These are phyloP conservation scores for Aureobasidium mangrovei DNA, from an alignment of 2,329 filamentous ascomycete species.

Conservation along the genomic window DNA sequence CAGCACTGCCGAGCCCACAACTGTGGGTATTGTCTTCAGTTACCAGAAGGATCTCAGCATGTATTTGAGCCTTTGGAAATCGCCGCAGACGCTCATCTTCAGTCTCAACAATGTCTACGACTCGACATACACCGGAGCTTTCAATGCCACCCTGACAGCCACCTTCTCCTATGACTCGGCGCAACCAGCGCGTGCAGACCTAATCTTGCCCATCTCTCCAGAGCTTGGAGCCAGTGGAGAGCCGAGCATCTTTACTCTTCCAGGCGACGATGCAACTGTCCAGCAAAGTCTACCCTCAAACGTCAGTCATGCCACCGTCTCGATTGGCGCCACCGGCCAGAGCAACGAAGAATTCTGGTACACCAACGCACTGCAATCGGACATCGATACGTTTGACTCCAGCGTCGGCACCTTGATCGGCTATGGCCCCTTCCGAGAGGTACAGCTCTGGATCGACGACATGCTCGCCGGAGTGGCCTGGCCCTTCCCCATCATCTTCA, in stretches of 20 bases:
- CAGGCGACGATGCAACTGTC: conserved; percentile 51
- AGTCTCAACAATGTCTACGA: conserved; percentile 68
- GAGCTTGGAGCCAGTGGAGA: conserved; percentile 40
- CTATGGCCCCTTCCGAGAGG: conserved; percentile 65
- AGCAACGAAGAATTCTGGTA: conserved; percentile 78
- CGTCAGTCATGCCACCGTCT: conserved; percentile 60
- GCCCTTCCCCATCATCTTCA: conserved; percentile 78
- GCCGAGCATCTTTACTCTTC: conserved; percentile 60
- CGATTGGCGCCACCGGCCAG: conserved; percentile 71
- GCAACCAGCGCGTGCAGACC: conserved; percentile 41
- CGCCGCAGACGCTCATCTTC: conserved; percentile 66
- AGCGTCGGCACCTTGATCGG: conserved; percentile 51
- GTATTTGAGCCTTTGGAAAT: conserved; percentile 59
- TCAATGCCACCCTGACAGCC: conserved; percentile 66
- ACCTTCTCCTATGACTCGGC: conserved; percentile 48
- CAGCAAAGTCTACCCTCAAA: conserved; percentile 57
- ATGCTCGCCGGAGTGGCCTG: conserved; percentile 64
- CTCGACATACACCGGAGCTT: conserved; percentile 60
- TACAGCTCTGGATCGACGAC: conserved; percentile 68
- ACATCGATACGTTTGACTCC: conserved; percentile 48
- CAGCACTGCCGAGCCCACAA: conserved; percentile 70
- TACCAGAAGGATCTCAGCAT: conserved; percentile 72
- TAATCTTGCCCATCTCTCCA: conserved; percentile 58
- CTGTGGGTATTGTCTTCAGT: conserved; percentile 62
- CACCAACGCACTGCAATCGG: conserved; percentile 61